Conservation (phyloP, 2,329 filamentous ascomycete species). For the Penicillium expansum region DNA sequence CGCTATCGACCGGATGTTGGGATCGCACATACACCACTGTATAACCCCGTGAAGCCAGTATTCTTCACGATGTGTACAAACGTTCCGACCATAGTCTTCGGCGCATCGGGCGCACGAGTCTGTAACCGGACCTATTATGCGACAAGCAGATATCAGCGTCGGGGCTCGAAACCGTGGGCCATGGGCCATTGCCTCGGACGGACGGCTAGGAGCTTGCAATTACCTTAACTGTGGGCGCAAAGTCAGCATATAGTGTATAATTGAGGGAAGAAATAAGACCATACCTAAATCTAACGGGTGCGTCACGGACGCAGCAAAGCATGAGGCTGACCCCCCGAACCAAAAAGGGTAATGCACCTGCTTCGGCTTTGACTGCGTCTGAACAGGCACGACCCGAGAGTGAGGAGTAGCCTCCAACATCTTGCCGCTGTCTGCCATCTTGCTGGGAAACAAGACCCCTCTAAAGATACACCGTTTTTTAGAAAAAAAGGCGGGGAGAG, state of each 20-base stretch:
- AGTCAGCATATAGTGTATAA: conserved; percentile 21
- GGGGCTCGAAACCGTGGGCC: background rate
- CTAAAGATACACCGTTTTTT: background rate
- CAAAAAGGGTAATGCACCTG: conserved; percentile 72
- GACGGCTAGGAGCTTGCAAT: conserved; percentile 3
- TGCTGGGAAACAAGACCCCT: conserved; percentile 24
- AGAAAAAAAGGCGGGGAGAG: conserved; percentile 11
- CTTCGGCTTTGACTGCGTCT: conserved; percentile 26
- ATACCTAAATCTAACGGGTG: conserved; percentile 89
- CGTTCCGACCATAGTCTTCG: conserved; percentile 80
- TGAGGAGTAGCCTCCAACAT: conserved; percentile 27
- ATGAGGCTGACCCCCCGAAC: conserved; percentile 95
- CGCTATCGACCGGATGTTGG: background rate
- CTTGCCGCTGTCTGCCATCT: conserved; percentile 37
- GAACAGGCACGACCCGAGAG: conserved; percentile 17
- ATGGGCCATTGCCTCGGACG: conserved; percentile 6
- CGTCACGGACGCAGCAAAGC: conserved; percentile 85
- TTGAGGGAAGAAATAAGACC: conserved; percentile 32
- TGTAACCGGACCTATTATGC: conserved; percentile 73
- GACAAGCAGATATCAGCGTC: conserved; percentile 17
- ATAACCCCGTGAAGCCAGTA: conserved; percentile 77
- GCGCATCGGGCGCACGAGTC: conserved; percentile 71
- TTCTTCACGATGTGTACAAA: conserved; percentile 75
- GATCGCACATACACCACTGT: conserved; percentile 64
- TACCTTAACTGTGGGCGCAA: conserved; percentile 54